Evolutionary conservation across 179 eudicot species (phyloP), one percentile per base, ranked within the genome.

Genomic region (Actinidia arguta): DNA sequence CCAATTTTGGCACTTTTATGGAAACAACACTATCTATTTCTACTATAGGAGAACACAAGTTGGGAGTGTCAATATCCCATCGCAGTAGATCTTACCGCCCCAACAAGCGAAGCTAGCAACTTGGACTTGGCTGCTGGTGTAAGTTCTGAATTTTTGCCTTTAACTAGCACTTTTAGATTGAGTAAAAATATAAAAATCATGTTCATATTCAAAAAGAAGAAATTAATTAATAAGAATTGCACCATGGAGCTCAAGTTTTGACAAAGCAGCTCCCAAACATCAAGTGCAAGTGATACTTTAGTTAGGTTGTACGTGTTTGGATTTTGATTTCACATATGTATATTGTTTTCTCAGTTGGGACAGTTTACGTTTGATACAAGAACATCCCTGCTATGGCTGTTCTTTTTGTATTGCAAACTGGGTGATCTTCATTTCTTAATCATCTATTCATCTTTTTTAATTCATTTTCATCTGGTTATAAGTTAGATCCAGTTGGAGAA

Each of bases 1-100:
- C 78, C 27, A 86, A 83, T 22, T 86, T 78, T 4, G 84, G 88
- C 8, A 78, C 44, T 2, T 86, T 11, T 86, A 42, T 59, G 22
- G 47, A 6, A 11, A 46, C 62, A 63, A 56, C 24, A 76, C 76
- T 24, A 66, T 86, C 6, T 5, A 55, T 10, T 81, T 86, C 80
- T 76, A 39, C 17, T 73, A 80, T 51, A n/a, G 44, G 12, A 82
- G 51, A 8, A 16, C 8, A 16, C 25, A 4, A 8, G 77, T 82
- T 8, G 85, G 88, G 25, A 24, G 31, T 9, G 81, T 68, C 7
- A 5, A 61, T 16, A 74, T 85, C 52, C 78, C 31, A 76, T 86
- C 16, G 36, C 4, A 55, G 5, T 55, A 11, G 2, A 55, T 55
- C 14, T n/a, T 13, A 18, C 5, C 18, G 61, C 4, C 1, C 18